Evolutionary conservation across 1,139 yeast species (phyloP), one percentile per base, ranked within the genome.

Genomic region (Zygosaccharomyces pseudobailii): DNA sequence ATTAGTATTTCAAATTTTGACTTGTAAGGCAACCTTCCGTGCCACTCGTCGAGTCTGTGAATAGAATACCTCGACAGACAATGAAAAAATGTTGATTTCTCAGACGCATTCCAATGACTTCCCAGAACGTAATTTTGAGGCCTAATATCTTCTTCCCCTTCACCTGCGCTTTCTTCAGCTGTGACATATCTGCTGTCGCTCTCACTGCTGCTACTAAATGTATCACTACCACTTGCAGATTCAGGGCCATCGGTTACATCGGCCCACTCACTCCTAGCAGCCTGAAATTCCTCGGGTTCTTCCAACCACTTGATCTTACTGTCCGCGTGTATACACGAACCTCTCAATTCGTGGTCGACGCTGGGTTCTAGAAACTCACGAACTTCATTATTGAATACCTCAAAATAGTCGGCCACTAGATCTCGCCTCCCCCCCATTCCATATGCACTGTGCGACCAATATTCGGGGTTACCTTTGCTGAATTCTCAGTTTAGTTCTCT

Each of bases 21-120:
- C 50, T 64, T 62, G 0, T 40, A 42, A 2, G 57, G 57, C 3
- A 63, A 34, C 20, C 37, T 34, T 3, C 22, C 33, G 13, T 48
- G 42, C 69, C 69, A 65, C 24, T 59, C 61, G 30, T 61, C 65
- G 6, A 65, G 25, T 17, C 59, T 45, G 46, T 65, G 68, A 19
- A 65, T 64, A 8, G 65, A 57, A 46, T 55, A 59, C 22, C 67
- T 43, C 10, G 61, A 53, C 6, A 65, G 36, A 33, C 56, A 52
- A 33, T 55, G 56, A 49, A 65, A 65, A 43, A 65, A 65, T 7
- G 53, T 31, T 21, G 60, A 51, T 46, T 65, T 65, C 46, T 65
- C 69, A 5, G 42, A 28, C 1, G 55, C 51, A 2, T 51, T 52
- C 69, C 69, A 65, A 25, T 48, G 41, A 4, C 51, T 48, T 5